Evolutionary conservation across 169 alveolate genomes (phyloP).

Genomic region (Perkinsus chesapeaki): DNA sequence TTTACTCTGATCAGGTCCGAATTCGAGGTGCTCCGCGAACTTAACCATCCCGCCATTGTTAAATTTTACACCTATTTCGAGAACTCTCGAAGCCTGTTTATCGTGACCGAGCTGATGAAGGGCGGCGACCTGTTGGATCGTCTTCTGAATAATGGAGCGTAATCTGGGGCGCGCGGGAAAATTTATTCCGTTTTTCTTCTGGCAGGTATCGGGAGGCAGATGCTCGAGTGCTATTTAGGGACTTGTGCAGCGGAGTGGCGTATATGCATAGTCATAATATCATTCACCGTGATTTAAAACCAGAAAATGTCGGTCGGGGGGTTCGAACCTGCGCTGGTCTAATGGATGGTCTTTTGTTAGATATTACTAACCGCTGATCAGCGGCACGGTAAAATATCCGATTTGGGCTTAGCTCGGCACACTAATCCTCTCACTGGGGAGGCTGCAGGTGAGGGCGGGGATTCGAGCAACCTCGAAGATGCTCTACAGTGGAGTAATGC

Average conservation of each 20-base stretch:
- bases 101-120: conserved; percentile 19
- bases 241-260: neutral
- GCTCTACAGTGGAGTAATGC: neutral
- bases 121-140: conserved; percentile 31
- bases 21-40: conserved; percentile 14
- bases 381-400: neutral
- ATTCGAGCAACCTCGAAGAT: neutral
- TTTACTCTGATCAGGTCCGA: conserved; percentile 2
- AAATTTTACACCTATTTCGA: conserved; percentile 20
- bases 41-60: conserved; percentile 28
- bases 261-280: neutral
- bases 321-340: neutral
- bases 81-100: conserved; percentile 7
- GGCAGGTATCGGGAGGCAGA: neutral
- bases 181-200: neutral
- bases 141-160: conserved; percentile 6
- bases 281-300: neutral
- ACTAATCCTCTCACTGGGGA: neutral
- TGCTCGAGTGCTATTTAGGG: neutral
- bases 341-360: neutral
- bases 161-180: too few species aligned
- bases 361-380: neutral
- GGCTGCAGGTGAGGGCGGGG: neutral
- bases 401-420: neutral
- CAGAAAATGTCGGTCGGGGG: neutral